Evolutionary conservation across 768 basidiomycete genomes (phyloP), one percentile per base, ranked within the genome.

Genomic region (Tulasnella sp.): DNA sequence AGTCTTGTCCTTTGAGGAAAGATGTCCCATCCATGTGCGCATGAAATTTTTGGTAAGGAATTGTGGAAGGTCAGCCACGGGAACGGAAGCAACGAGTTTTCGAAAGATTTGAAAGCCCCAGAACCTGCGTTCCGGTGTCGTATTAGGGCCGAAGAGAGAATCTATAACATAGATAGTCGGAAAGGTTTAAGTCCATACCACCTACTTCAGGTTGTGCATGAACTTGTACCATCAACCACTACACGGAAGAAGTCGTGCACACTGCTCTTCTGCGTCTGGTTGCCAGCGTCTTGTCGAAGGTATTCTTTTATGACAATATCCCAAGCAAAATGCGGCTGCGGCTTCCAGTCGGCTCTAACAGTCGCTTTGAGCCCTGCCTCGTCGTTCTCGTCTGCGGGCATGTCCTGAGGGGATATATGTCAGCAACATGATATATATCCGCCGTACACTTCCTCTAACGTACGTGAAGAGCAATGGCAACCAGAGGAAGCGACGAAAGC

Each of bases 81-180:
- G 74, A 29, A 89, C 78, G 38, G 83, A 82, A 15, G 80, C 78
- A 43, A 96, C 74, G 7, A 90, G 83, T 64, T 81, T 85, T 66
- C 84, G 81, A 73, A 97, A 88, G 19, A 95, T 79, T 65, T 86
- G 85, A 74, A 98, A 95, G n/a, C 93, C 95, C 86, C 90, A 94
- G 67, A 86, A 90, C 72, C 96, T 95, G 51, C 91, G 81, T 70
- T 93, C 85, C 0, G 85, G 74, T 0, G 93, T 93, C 0, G 93
- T 82, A 19, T 85, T 85, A 5, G 84, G 75, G 5, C 87, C 82
- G 68, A 97, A 96, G 44, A 97, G 73, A 1, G 88, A 85, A 69
- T 95, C 94, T 97, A 65, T 11, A 21, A 8, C 19, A 23, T 32
- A n/a, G n/a, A n/a, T n/a, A n/a, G n/a, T n/a, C n/a, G n/a, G n/a